Conservation (phyloP, 208 protist species). For the Leishmania amazonensis region DNA sequence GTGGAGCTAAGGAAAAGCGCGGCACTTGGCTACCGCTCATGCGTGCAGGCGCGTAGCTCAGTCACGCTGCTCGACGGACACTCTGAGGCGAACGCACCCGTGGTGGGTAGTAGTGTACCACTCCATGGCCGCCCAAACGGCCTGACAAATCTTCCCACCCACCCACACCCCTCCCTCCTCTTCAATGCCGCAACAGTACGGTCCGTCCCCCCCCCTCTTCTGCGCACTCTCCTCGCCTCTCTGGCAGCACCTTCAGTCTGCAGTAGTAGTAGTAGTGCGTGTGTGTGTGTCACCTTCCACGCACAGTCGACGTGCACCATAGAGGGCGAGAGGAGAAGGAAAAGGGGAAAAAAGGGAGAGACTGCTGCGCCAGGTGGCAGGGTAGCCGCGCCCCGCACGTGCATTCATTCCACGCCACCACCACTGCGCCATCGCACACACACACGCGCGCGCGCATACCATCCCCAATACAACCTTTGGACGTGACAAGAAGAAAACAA, state of each 20-base stretch:
- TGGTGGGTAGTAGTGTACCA: neutral
- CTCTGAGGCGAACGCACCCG: neutral
- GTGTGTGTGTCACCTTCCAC: neutral
- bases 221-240: neutral
- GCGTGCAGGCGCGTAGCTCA: neutral
- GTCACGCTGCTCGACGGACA: neutral
- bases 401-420: neutral
- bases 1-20: neutral
- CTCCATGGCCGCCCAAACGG: neutral
- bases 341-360: neutral
- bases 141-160: neutral
- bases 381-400: no score
- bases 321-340: neutral
- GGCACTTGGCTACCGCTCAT: neutral
- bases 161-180: neutral
- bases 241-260: neutral
- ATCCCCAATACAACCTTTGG: neutral
- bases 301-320: neutral
- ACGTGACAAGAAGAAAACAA: neutral
- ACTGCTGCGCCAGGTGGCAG: neutral
- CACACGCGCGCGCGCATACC: no score
- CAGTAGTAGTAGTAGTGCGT: constrained; percentile 1
- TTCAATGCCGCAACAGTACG: neutral
- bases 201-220: neutral
- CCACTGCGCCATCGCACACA: no score